Evolutionary conservation across 1,139 yeast species (phyloP), one percentile per base, ranked within the genome.

Genomic region (Yamadazyma atmosphaerica): DNA sequence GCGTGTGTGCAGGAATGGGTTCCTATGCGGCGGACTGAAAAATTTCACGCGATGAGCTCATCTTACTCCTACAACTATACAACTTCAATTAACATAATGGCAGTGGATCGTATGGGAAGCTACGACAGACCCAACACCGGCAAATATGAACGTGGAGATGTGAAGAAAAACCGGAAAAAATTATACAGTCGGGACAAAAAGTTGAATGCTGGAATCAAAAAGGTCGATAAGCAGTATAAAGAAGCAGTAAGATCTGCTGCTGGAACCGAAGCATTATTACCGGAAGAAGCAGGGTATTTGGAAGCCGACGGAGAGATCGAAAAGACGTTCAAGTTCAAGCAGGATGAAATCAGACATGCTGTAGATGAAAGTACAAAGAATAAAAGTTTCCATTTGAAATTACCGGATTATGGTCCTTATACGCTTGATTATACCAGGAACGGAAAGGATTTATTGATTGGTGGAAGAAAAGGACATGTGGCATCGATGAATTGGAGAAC

Each of bases 401-500:
- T 94, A 45, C 76, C 76, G 13, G 86, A 86, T 44, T 84, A 83
- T 57, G 98, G 98, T 0, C 97, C 98, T 1, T 94, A 94, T 57
- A 67, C 73, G 9, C 58, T 86, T 14, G 92, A 90, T 58, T 92
- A 84, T 59, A 77, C 92, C 3, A 72, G 94, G 58, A 88, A 88
- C 51, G 98, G 99, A 38, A 80, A 96, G 46, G 84, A 83, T 47
- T 62, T 94, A 38, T 72, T 94, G 36, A 68, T 94, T 24, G 95
- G 92, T 10, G 98, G 99, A 13, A 70, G 72, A 35, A 89, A 88
- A 57, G 99, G 99, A 2, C 98, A 94, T 68, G 81, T 94, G 38
- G 98, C 98, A 0, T 79, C 95, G 4, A 83, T 94, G 69, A 97
- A 94, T 63, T 94, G 98, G 98, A 80, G 95, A 58, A 80, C 82